These are phyloP conservation scores for Cladorrhinum sp. DNA, from an alignment of 2,329 filamentous ascomycete genomes.

Conservation along the genomic window DNA sequence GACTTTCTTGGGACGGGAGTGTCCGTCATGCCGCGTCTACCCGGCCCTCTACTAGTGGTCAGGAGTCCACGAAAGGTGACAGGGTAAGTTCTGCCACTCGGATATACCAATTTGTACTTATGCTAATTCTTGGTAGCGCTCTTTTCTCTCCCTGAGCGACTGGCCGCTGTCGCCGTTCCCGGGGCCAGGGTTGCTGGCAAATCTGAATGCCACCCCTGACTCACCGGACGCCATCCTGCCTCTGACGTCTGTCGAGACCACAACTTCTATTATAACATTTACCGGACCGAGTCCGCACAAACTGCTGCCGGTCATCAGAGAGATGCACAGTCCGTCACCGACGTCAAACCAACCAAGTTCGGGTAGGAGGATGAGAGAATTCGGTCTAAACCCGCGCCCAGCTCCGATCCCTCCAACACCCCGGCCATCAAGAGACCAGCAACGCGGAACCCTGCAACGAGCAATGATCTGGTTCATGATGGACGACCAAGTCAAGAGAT, in stretches of 20 bases:
- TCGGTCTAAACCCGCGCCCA: slow-evolving; percentile 5
- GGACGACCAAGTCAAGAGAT: slow-evolving; percentile 18
- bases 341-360: background rate
- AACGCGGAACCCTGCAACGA: background rate
- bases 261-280: background rate
- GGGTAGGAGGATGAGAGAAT: background rate
- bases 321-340: background rate
- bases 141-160: slow-evolving; percentile 4
- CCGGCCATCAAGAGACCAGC: background rate
- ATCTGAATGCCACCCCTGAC: background rate
- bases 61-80: background rate
- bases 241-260: background rate
- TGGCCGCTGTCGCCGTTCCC: slow-evolving; percentile 9
- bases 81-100: background rate
- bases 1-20: background rate
- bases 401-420: background rate
- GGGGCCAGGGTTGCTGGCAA: background rate
- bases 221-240: background rate
- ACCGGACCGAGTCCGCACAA: background rate
- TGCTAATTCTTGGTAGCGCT: background rate
- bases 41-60: background rate
- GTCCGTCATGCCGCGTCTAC: background rate
- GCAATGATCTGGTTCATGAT: slow-evolving; percentile 10
- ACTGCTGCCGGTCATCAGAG: background rate
- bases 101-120: background rate